phyloP scores from a whole-genome alignment of 805 yeast genomes.

The Barnettozyma populi region DNA sequence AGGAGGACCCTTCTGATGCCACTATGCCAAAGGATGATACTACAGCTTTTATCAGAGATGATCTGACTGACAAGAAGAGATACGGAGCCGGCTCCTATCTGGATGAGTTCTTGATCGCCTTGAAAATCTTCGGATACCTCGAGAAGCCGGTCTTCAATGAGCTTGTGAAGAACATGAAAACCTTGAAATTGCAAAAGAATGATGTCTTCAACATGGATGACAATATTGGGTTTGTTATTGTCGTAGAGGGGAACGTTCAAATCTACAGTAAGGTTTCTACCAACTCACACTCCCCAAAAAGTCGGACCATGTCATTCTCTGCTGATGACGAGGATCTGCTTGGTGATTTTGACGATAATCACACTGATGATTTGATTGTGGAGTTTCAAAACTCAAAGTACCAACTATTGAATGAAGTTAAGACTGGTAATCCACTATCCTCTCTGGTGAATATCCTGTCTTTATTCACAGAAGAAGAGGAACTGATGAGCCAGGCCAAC shows the following conservation, averaged over 20 bases:
- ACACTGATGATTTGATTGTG: constrained; percentile 22
- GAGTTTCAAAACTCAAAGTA: constrained; percentile 54
- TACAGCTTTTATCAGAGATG: constrained; percentile 16
- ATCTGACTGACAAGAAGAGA: constrained; percentile 39
- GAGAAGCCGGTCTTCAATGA: constrained; percentile 91
- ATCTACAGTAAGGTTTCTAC: constrained; percentile 54
- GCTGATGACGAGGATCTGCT: constrained; percentile 20
- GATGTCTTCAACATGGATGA: constrained; percentile 73
- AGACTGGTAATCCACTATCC: constrained; percentile 79
- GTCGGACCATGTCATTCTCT: constrained; percentile 4
- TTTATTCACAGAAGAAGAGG: constrained; percentile 50
- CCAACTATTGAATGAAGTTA: constrained; percentile 73
- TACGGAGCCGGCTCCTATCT: constrained; percentile 58
- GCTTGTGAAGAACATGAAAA: constrained; percentile 84
- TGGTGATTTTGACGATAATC: constrained; percentile 20
- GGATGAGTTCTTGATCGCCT: constrained; percentile 86
- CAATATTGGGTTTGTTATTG: constrained; percentile 80
- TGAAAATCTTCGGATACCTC: constrained; percentile 88
- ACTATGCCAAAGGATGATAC: background rate
- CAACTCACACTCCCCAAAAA: constrained; percentile 12
- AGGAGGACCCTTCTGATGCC: constrained; percentile 8
- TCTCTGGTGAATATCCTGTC: constrained; percentile 77
- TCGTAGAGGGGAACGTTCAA: constrained; percentile 85
- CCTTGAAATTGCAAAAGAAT: constrained; percentile 72
- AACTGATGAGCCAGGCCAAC: constrained; percentile 1